A percentile compares a stretch with the other conserved stretches of the same genome.
These are phyloP conservation scores for Penicillium atrosanguineum DNA, from an alignment of 495 filamentous ascomycete genomes.

Conservation along the genomic window DNA sequence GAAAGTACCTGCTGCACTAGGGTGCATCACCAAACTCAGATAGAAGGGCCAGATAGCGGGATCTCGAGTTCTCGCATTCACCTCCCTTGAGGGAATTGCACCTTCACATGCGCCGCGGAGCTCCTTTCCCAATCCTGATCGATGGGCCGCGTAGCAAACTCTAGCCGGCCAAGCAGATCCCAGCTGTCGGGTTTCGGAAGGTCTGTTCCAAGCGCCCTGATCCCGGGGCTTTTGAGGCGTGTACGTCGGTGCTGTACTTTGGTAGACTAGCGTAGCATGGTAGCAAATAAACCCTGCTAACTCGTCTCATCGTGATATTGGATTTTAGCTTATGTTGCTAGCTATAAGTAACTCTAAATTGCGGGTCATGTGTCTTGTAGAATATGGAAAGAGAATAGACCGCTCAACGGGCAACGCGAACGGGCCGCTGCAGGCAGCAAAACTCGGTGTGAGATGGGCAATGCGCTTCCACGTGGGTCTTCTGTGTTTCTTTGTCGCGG, in stretches of 20 bases:
- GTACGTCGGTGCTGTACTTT: no score
- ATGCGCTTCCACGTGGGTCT: conserved; percentile 5
- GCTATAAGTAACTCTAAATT: conserved; percentile 28
- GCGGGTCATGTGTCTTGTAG: conserved; percentile 9
- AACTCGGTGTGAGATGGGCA: conserved; percentile 16
- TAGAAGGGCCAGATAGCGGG: neutral
- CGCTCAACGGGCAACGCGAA: neutral
- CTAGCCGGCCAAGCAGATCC: neutral
- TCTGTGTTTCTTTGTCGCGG: neutral
- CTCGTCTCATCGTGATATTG: conserved; percentile 16
- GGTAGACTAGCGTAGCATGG: no score
- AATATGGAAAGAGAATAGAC: neutral
- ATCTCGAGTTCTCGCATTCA: no score
- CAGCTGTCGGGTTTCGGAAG: neutral
- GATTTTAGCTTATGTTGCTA: conserved; percentile 27
- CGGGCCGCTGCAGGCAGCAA: conserved; percentile 7
- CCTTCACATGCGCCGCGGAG: neutral
- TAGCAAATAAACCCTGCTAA: neutral
- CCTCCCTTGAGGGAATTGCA: no score
- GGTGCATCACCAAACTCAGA: neutral
- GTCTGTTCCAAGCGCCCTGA: neutral
- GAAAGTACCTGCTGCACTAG: conserved; percentile 5
- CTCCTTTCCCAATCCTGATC: neutral
- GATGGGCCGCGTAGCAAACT: neutral
- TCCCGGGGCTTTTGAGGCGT: neutral